phyloP scores from a whole-genome alignment of 2,329 filamentous ascomycete genomes.

The Phaeoacremonium minimum region DNA sequence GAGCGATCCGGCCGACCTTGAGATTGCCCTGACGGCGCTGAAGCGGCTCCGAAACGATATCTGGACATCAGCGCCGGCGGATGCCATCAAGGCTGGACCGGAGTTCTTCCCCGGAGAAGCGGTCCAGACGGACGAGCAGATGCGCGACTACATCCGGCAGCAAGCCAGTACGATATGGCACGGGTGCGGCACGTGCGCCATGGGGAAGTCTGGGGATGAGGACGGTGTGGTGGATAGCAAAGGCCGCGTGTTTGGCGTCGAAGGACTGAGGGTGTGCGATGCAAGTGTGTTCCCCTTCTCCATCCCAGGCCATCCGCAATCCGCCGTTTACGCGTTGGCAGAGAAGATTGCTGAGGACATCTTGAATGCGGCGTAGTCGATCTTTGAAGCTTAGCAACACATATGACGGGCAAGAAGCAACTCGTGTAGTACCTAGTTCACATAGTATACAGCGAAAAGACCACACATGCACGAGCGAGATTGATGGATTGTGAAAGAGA shows the following conservation, averaged over 20 bases:
- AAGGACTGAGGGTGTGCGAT: slow-evolving; percentile 4
- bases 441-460: no score
- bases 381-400: no score
- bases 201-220: slow-evolving; percentile 19
- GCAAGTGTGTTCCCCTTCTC: background rate
- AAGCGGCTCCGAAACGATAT: no score
- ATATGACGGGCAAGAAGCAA: no score
- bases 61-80: no score
- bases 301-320: slow-evolving; percentile 5
- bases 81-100: no score
- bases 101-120: slow-evolving; percentile 29
- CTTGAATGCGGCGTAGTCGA: background rate
- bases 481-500: no score
- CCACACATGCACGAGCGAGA: no score
- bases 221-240: slow-evolving; percentile 1
- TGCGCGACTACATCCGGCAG: slow-evolving; percentile 19
- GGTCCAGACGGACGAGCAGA: slow-evolving; percentile 27
- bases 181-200: slow-evolving; percentile 26
- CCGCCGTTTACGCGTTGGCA: slow-evolving; percentile 2
- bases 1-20: slow-evolving; percentile 4
- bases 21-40: slow-evolving; percentile 15
- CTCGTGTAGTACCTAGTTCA: no score
- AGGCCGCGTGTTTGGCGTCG: slow-evolving; percentile 1
- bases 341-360: slow-evolving; percentile 5
- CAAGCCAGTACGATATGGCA: slow-evolving; percentile 26